phyloP scores from a whole-genome alignment of 805 yeast species.

The Ogataea nakhonphanomensis region DNA sequence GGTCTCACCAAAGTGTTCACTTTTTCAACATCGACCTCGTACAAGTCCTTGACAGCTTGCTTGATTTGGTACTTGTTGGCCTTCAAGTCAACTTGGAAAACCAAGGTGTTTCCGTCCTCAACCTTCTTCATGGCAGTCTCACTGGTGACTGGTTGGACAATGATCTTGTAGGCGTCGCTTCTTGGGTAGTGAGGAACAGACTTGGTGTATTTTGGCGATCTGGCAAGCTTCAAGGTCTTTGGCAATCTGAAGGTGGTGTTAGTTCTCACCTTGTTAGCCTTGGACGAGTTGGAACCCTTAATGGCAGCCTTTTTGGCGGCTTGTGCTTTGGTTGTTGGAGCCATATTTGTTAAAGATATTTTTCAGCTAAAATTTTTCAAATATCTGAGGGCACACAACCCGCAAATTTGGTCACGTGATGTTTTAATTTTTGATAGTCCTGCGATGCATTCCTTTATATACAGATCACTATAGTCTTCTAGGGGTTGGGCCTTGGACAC shows the following conservation, averaged over 20 bases:
- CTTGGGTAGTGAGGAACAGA: conserved; percentile 97
- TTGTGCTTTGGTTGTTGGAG: conserved; percentile 71
- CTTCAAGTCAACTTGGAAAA: conserved; percentile 95
- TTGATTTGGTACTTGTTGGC: conserved; percentile 99
- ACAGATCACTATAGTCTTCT: conserved; percentile 51
- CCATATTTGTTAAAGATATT: conserved; percentile 22
- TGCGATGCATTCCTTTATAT: neutral
- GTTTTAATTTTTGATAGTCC: neutral
- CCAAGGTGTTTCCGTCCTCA: conserved; percentile 98
- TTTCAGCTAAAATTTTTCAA: conserved; percentile 13
- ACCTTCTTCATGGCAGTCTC: conserved; percentile 99
- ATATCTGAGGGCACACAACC: conserved; percentile 8
- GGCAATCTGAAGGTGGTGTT: conserved; percentile 94
- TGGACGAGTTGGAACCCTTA: conserved; percentile 92
- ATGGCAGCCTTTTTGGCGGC: conserved; percentile 98
- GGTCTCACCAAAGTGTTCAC: conserved; percentile 98
- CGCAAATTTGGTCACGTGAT: conserved; percentile 8
- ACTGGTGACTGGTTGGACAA: conserved; percentile 92
- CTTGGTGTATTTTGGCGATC: conserved; percentile 95
- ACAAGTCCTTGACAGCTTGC: conserved; percentile 96
- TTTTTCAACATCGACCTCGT: conserved; percentile 90
- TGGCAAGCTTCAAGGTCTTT: conserved; percentile 91
- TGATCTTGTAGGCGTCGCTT: conserved; percentile 91
- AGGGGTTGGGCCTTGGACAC: conserved; percentile 76
- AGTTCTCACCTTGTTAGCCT: conserved; percentile 91